Evolutionary conservation across 1,139 yeast genomes (phyloP).

Genomic region (Zygotorulaspora mrakii): DNA sequence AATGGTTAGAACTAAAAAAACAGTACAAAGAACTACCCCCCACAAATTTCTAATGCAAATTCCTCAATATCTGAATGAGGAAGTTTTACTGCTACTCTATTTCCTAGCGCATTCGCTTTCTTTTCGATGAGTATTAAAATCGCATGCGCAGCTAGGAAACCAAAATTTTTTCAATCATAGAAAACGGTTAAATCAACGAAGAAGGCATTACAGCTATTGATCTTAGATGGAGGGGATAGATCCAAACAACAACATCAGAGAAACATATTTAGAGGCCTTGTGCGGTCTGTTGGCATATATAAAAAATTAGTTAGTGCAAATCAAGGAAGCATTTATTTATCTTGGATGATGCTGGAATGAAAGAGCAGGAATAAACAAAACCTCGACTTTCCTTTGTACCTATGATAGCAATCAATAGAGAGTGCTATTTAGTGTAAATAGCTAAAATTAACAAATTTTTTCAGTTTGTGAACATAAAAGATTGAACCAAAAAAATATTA

Average conservation of each 20-base stretch:
- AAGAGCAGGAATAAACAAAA: too few species aligned
- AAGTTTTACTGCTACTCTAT: too few species aligned
- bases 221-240: background rate
- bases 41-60: too few species aligned
- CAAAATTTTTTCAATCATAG: constrained; percentile 2
- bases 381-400: too few species aligned
- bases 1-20: background rate
- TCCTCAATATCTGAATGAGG: too few species aligned
- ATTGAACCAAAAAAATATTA: background rate
- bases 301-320: too few species aligned
- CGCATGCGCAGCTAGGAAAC: background rate
- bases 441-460: too few species aligned
- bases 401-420: too few species aligned
- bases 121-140: background rate
- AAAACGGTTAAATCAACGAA: background rate
- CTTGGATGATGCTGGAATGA: background rate
- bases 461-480: background rate
- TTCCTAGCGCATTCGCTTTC: too few species aligned
- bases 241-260: background rate
- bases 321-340: background rate
- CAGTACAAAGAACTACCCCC: too few species aligned
- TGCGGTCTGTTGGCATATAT: background rate
- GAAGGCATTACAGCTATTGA: background rate
- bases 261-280: background rate
- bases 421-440: background rate